Evolutionary conservation across 257 asterid genomes (phyloP), one percentile per base, ranked within the genome.

Genomic region (Gentiana macrophylla): DNA sequence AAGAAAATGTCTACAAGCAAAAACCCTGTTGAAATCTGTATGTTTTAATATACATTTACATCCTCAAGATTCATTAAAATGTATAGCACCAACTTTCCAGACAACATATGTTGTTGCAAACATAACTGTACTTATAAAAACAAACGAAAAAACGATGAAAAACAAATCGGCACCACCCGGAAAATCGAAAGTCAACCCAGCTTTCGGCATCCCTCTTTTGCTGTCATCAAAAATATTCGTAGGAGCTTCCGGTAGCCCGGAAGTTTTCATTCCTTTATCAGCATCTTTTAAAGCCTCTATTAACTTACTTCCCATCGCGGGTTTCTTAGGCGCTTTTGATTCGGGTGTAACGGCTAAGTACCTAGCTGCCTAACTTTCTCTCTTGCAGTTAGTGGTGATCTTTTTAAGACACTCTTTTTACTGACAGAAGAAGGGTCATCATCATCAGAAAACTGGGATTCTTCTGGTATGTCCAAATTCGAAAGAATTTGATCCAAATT

Each of bases 301-400:
- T 32, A 90, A 65, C 62, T 75, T 84, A 79, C 81, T 86, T 41
- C 94, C 91, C 9, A 71, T 74, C 65, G 65, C 72, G 6, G 94
- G 84, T 49, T 76, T 80, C 45, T 76, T 80, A 7, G 86, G 56
- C 60, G 85, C 81, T 63, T 86, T 90, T 11, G 88, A 35, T 43
- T 86, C 95, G 24, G 24, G 89, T 73, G 82, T 82, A 86, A 44
- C 96, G 90, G 74, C 71, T 86, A n/a, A 90, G 91, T 52, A 84
- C 94, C 95, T 71, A 45, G 96, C 98, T 4, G 98, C 96, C 95
- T 76, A 5, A 90, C 91, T 55, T 88, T 84, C 79, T 90, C 98
- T 74, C 94, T 75, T 50, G 94, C 96, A 6, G 98, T 90, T 70
- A 87, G 60, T 0, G 96, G 64, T 43, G 94, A 77, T 64, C 81